Percentiles rank a stretch among this genome's conserved stretches.
These are phyloP conservation scores for Populus ilicifolia DNA, from an alignment of 345 rosid genomes.

Conservation along the genomic window DNA sequence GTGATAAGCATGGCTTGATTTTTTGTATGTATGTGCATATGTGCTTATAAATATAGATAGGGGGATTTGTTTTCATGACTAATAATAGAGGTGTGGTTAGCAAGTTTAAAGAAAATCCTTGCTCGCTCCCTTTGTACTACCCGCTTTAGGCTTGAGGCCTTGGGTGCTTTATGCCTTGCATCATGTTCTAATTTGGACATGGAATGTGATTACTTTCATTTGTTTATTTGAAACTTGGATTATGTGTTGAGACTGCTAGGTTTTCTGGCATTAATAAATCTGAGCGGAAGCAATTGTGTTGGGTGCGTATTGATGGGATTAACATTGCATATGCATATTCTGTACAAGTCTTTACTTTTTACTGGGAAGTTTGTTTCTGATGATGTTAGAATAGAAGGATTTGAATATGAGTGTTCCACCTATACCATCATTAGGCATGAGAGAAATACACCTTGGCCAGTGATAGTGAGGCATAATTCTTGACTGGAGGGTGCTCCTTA, in stretches of 20 bases:
- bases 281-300: not conserved
- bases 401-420: not conserved
- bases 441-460: not conserved
- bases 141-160: not conserved
- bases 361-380: not conserved
- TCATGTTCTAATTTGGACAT: not conserved
- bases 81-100: not conserved
- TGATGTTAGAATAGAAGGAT: not conserved
- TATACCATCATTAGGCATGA: not conserved
- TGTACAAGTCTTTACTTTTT: not conserved
- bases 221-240: not conserved
- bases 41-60: not conserved
- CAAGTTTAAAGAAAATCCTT: not conserved
- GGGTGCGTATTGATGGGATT: not conserved
- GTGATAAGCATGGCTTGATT: not conserved
- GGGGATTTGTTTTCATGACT: not conserved
- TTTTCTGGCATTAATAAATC: not conserved
- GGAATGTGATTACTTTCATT: not conserved
- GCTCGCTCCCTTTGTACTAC: not conserved
- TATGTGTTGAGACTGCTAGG: not conserved
- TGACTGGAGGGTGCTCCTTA: not conserved
- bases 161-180: not conserved
- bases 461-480: not conserved
- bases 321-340: not conserved
- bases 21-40: not conserved